phyloP scores from a whole-genome alignment of 1,139 yeast species.

The Blastobotrys proliferans region DNA sequence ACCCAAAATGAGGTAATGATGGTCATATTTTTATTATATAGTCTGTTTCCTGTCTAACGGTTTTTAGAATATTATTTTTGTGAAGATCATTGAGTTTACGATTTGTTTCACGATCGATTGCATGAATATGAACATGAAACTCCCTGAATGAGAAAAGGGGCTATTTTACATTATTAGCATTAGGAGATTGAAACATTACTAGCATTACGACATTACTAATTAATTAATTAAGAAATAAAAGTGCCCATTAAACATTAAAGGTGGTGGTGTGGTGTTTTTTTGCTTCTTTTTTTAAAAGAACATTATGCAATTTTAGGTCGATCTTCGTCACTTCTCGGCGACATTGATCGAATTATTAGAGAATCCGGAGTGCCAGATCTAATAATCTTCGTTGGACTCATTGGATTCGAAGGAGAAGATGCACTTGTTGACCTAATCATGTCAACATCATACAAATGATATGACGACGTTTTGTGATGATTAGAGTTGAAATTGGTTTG shows the following conservation, averaged over 20 bases:
- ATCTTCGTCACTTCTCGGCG: slow-evolving; percentile 16
- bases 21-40: too few species aligned
- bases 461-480: slow-evolving; percentile 15
- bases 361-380: slow-evolving; percentile 11
- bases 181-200: too few species aligned
- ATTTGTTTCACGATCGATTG: too few species aligned
- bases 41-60: too few species aligned
- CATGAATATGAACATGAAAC: too few species aligned
- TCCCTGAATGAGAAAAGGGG: too few species aligned
- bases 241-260: slow-evolving; percentile 11
- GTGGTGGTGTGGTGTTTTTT: not conserved
- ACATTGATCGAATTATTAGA: slow-evolving; percentile 9
- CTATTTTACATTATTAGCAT: too few species aligned
- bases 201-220: too few species aligned
- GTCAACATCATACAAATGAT: slow-evolving; percentile 16
- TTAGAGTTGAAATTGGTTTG: slow-evolving; percentile 9
- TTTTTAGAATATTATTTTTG: too few species aligned
- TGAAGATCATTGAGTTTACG: too few species aligned
- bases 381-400: slow-evolving; percentile 11
- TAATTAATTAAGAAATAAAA: too few species aligned
- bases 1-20: too few species aligned
- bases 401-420: slow-evolving; percentile 18
- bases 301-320: slow-evolving; percentile 16
- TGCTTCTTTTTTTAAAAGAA: not conserved
- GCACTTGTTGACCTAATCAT: slow-evolving; percentile 24